Evolutionary conservation across 2,329 filamentous ascomycete species (phyloP), one percentile per base, ranked within the genome.

Genomic region (Neophaeococcomyces mojaviensis): DNA sequence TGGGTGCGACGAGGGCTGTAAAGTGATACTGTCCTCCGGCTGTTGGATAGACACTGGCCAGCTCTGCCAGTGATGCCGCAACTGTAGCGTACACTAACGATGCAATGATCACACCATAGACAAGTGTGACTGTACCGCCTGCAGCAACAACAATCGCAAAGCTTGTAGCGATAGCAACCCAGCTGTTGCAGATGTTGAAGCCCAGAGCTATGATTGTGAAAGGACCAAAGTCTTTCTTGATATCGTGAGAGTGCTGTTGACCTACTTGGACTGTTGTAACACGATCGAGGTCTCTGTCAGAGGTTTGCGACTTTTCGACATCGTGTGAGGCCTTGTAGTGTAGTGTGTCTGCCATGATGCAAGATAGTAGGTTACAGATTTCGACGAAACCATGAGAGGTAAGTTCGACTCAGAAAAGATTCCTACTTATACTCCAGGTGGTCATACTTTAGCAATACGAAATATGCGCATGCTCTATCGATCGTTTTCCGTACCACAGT

Each of bases 31-130:
- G 77, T 0, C 77, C 77, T 2, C 79, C 63, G 0, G 76, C 76
- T 0, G 76, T 79, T 3, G 77, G 77, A 75, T 79, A 79, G 51
- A 68, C 72, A 49, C 73, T 77, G 56, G 69, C 71, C 34, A 79
- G 64, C 59, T 79, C 76, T 38, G 74, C 76, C 34, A 79, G 63
- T 2, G 74, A 77, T 2, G 75, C 51, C 9, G 73, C 74, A 32
- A 78, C 72, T 47, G 73, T 76, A 1, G 74, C 55, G 38, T 53
- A 55, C 24, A 44, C 58, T 9, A 58, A 45, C 1, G 48, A 47
- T 3, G 57, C 58, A 9, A 54, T 53, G 10, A 62, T 47, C 3
- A 55, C 24, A 2, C 54, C 59, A 15, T 48, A 59, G 16, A 62
- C 46, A 13, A 59, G n/a, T n/a, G n/a, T 49, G 0, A 43, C 50